Evolutionary conservation across 139 green algal species (phyloP).

Genomic region (Chloropicon primus): DNA sequence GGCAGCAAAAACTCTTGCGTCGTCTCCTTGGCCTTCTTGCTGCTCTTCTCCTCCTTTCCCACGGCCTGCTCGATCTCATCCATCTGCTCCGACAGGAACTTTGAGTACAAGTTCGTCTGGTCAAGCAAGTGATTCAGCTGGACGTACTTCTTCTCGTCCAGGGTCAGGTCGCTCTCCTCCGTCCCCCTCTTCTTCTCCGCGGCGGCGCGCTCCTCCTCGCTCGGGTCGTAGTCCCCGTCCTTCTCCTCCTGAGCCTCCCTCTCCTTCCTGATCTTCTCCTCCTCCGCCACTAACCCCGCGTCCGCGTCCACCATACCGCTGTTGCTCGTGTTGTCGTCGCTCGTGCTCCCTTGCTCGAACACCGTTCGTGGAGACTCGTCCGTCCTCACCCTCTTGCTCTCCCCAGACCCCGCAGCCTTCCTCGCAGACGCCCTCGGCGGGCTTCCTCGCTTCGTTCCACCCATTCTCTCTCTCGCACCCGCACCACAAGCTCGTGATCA

Average conservation of each 20-base stretch:
- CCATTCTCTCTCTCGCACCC: background rate
- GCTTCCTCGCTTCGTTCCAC: background rate
- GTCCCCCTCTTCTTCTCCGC: background rate
- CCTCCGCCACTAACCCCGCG: too few species aligned
- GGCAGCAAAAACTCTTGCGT: slow-evolving; percentile 52
- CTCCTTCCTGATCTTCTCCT: background rate
- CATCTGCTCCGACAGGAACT: slow-evolving; percentile 77
- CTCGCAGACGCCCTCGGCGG: background rate
- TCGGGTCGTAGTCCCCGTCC: too few species aligned
- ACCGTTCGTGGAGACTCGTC: too few species aligned
- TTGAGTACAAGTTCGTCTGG: slow-evolving; percentile 61
- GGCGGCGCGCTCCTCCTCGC: background rate
- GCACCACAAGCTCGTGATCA: background rate
- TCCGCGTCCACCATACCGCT: too few species aligned
- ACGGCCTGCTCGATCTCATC: slow-evolving; percentile 14
- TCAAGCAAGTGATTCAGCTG: slow-evolving; percentile 62
- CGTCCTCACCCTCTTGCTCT: too few species aligned
- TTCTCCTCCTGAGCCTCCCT: background rate
- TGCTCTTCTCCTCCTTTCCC: slow-evolving; percentile 8
- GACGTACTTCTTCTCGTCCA: slow-evolving; percentile 36
- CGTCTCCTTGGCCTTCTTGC: slow-evolving; percentile 9
- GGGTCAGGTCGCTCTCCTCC: background rate
- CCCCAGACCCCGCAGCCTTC: too few species aligned
- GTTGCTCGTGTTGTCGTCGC: too few species aligned
- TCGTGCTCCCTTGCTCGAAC: too few species aligned